Conservation (phyloP, 805 yeast genomes). For the Myxozyma vanderwaltii region DNA sequence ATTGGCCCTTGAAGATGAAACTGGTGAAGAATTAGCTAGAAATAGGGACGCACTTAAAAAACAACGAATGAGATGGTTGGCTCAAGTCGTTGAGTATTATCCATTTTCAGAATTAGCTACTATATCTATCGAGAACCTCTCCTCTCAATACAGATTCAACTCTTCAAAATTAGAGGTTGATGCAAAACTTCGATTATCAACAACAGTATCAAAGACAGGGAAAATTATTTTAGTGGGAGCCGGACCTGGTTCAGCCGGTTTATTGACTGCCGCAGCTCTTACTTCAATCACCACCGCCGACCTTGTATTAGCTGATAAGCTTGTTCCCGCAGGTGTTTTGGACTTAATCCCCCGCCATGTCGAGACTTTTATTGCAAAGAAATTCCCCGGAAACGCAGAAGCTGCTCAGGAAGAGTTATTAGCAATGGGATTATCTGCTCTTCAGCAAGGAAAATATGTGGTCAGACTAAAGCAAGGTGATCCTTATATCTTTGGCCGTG, state of each 20-base stretch:
- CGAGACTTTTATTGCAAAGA: conserved; percentile 80
- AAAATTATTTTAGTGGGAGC: conserved; percentile 77
- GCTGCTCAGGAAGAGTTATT: conserved; percentile 85
- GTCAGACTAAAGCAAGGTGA: conserved; percentile 95
- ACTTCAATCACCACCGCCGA: conserved; percentile 82
- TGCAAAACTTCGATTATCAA: conserved; percentile 1
- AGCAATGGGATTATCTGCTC: conserved; percentile 65
- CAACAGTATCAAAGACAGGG: background rate
- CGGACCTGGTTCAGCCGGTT: conserved; percentile 87
- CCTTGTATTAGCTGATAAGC: conserved; percentile 81
- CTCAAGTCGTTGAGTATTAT: conserved; percentile 87
- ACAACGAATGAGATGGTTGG: conserved; percentile 77
- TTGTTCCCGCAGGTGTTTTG: conserved; percentile 86
- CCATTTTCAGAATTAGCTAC: conserved; percentile 69
- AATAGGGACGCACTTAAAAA: conserved; percentile 38
- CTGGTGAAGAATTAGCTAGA: conserved; percentile 38
- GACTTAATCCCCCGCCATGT: conserved; percentile 78
- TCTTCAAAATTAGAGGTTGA: background rate
- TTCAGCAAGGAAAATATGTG: conserved; percentile 69
- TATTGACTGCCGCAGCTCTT: conserved; percentile 82
- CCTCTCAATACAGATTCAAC: conserved; percentile 45
- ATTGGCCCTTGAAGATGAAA: conserved; percentile 58
- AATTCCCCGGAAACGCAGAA: conserved; percentile 97
- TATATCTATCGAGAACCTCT: conserved; percentile 60
- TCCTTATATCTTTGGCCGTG: conserved; percentile 94